Evolutionary conservation across 179 eudicot genomes (phyloP).

Genomic region (Beta macrorhiza): DNA sequence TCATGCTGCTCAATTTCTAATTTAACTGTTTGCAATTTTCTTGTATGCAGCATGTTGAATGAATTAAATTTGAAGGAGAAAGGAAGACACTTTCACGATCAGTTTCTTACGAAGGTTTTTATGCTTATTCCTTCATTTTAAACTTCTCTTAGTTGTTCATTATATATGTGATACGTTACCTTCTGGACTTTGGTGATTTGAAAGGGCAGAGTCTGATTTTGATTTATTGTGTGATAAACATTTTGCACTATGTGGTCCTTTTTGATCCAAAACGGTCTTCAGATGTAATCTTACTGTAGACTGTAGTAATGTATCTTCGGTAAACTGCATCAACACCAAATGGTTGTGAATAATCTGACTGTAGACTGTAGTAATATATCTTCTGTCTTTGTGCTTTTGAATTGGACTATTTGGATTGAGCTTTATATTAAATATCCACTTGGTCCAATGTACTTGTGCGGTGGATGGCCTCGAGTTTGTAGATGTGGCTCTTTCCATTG

Average conservation of each 20-base stretch:
- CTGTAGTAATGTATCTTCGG: no score
- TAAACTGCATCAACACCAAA: no score
- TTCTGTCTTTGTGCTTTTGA: background rate
- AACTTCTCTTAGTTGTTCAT: background rate
- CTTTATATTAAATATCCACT: background rate
- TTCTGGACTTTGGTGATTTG: background rate
- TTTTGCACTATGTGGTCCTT: no score
- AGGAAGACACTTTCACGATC: slow-evolving; percentile 88
- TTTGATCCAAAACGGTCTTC: no score
- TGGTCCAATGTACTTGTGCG: background rate
- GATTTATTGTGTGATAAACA: background rate
- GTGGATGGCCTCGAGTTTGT: background rate
- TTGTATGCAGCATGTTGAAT: slow-evolving; percentile 55
- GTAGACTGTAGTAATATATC: no score
- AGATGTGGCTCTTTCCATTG: background rate
- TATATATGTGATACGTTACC: background rate
- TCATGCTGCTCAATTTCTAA: background rate
- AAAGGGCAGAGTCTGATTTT: no score
- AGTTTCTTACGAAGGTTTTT: slow-evolving; percentile 85
- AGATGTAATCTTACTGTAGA: no score
- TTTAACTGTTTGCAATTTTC: slow-evolving; percentile 10
- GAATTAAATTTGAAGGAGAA: slow-evolving; percentile 87
- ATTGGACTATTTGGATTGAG: background rate
- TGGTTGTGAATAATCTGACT: no score
- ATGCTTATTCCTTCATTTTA: slow-evolving; percentile 13